Evolutionary conservation across 163 green algal species (phyloP), one percentile per base, ranked within the genome.

Genomic region (Chlorella variabilis): DNA sequence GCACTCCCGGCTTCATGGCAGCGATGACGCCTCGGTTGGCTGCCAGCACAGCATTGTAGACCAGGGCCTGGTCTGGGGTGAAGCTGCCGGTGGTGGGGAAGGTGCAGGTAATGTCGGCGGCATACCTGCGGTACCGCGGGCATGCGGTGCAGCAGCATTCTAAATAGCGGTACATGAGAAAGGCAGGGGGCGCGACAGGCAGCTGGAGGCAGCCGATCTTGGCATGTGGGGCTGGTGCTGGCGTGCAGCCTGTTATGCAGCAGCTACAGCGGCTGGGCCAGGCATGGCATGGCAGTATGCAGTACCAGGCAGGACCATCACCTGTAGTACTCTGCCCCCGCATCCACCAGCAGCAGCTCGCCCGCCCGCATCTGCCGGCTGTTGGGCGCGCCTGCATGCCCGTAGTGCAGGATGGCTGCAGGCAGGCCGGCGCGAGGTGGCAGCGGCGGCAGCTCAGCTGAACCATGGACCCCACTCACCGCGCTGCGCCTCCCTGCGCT

Each of bases 351-450:
- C 45, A 96, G 62, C 67, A 98, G 86, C 75, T 98, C 94, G 7
- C 90, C 91, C 3, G 91, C 85, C 38, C 45, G 25, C n/a, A 97
- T 88, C 71, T 91, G 90, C 2, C 89, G 82, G 76, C 94, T 90
- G 87, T 98, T 98, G 27, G 95, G 94, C 11, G 95, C 93, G 1
- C 88, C 94, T 0, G 91, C 93, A 66, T 98, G 92, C 25, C 95
- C 94, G 58, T 98, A 98, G 81, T 98, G 96, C 78, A 98, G 90
- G 21, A 96, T 85, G 1, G 95, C 92, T 13, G 73, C 41, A 31
- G 41, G 68, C n/a, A 56, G 15, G 36, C 7, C 2, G 39, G 39
- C 36, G 66, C 27, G 25, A 27, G 29, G n/a, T n/a, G n/a, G n/a
- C n/a, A n/a, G n/a, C n/a, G n/a, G n/a, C n/a, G n/a, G n/a, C n/a